Percentiles rank a stretch among this genome's conserved stretches.
Conservation (phyloP, 345 rosid genomes). For the Aquilaria yunnanensis region DNA sequence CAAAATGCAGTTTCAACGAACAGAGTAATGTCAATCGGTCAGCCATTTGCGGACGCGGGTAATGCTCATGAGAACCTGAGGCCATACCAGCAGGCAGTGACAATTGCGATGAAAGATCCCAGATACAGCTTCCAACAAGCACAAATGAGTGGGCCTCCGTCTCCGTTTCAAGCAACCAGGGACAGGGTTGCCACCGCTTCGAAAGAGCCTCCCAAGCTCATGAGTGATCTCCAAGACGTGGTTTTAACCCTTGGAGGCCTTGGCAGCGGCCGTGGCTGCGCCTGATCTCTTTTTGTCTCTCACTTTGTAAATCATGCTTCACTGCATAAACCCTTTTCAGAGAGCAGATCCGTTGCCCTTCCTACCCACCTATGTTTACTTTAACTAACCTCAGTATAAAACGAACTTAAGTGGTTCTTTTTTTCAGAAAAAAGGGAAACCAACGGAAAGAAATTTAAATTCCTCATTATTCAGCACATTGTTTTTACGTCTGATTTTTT, state of each 20-base stretch:
- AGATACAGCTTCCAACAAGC: slow-evolving; percentile 16
- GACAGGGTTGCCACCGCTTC: slow-evolving; percentile 16
- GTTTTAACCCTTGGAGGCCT: slow-evolving; percentile 72
- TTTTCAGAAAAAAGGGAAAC: too few species aligned
- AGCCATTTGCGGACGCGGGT: slow-evolving; percentile 14
- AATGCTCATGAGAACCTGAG: slow-evolving; percentile 9
- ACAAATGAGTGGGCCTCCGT: slow-evolving; percentile 22
- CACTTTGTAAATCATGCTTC: background rate
- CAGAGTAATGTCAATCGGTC: slow-evolving; percentile 16
- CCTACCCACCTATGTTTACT: too few species aligned
- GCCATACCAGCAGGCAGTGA: slow-evolving; percentile 17
- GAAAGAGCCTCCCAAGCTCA: slow-evolving; percentile 33
- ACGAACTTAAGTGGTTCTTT: too few species aligned
- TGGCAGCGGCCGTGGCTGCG: slow-evolving; percentile 28
- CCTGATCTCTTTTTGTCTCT: background rate
- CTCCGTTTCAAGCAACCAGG: slow-evolving; percentile 4
- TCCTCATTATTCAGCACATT: too few species aligned
- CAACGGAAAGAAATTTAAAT: too few species aligned
- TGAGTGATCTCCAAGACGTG: slow-evolving; percentile 62
- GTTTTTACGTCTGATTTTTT: too few species aligned
- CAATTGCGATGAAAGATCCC: slow-evolving; percentile 13
- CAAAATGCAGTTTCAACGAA: slow-evolving; percentile 23
- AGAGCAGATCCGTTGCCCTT: too few species aligned
- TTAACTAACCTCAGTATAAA: too few species aligned
- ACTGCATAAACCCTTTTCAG: background rate